phyloP scores from a whole-genome alignment of 805 yeast genomes.

The Citeromyces matritensis region DNA sequence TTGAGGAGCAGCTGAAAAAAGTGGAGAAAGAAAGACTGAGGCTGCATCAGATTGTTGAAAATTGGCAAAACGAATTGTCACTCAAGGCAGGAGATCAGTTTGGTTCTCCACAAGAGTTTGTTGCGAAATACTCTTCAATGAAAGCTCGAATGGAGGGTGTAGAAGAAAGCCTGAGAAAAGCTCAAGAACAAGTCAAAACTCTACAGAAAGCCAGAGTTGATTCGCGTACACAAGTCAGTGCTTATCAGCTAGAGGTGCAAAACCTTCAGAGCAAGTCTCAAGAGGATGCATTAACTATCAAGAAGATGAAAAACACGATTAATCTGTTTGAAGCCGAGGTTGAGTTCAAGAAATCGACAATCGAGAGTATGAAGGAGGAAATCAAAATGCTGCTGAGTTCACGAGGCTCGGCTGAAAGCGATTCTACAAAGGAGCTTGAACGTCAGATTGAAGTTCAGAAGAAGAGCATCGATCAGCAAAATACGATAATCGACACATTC shows the following conservation, averaged over 20 bases:
- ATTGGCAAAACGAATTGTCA: not conserved
- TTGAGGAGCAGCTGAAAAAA: constrained; percentile 13
- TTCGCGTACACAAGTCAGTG: no score
- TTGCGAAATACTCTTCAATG: no score
- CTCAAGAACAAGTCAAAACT: constrained; percentile 5
- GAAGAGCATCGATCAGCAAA: not conserved
- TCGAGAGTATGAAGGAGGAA: no score
- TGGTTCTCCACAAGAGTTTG: not conserved
- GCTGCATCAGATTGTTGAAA: not conserved
- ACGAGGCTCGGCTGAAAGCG: no score
- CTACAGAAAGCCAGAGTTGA: no score
- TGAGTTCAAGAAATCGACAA: no score
- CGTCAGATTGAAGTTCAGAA: not conserved
- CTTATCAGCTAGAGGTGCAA: no score
- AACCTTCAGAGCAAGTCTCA: no score
- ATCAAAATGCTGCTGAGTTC: no score
- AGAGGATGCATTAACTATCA: no score
- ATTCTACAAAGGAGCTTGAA: not conserved
- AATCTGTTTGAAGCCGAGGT: no score
- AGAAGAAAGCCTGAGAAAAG: not conserved
- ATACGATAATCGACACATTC: not conserved
- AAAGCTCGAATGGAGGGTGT: constrained; percentile 1
- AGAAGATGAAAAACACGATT: no score
- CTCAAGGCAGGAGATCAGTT: not conserved
- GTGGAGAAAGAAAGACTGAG: constrained; percentile 5